Evolutionary conservation across 352 stramenopile species (phyloP).

Genomic region (Globisporangium splendens): DNA sequence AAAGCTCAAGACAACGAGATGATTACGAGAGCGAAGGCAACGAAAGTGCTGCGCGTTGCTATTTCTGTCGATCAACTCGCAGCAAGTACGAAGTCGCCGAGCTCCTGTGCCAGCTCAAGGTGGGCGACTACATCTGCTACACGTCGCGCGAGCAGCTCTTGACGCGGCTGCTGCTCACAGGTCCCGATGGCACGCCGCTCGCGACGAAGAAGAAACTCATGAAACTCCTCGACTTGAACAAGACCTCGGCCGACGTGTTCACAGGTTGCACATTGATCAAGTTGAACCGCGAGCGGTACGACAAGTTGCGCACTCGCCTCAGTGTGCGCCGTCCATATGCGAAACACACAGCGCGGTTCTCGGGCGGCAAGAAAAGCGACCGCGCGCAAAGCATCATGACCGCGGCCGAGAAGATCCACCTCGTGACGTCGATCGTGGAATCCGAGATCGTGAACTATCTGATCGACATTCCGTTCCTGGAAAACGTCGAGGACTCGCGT

Average conservation of each 20-base stretch:
- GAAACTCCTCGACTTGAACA: slow-evolving; percentile 57
- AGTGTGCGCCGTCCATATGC: slow-evolving; percentile 18
- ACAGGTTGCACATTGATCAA: slow-evolving; percentile 57
- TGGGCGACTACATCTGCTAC: slow-evolving; percentile 59
- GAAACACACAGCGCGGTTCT: slow-evolving; percentile 59
- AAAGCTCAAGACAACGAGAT: too few relatives aligned
- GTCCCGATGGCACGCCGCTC: slow-evolving; percentile 15
- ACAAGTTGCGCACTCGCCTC: slow-evolving; percentile 32
- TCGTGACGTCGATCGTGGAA: slow-evolving; percentile 62
- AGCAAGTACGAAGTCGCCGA: slow-evolving; percentile 48
- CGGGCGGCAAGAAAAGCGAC: slow-evolving; percentile 19
- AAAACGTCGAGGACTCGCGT: slow-evolving; percentile 50
- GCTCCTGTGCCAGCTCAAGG: slow-evolving; percentile 51
- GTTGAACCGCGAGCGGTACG: slow-evolving; percentile 48
- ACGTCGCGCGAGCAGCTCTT: slow-evolving; percentile 45
- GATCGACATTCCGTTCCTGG: slow-evolving; percentile 62
- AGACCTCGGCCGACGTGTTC: slow-evolving; percentile 45
- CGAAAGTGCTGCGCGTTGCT: too few relatives aligned
- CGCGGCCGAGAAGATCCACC: slow-evolving; percentile 52
- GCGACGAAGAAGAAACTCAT: slow-evolving; percentile 50
- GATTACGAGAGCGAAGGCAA: too few relatives aligned
- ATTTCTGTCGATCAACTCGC: too few relatives aligned
- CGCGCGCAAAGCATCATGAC: slow-evolving; percentile 25
- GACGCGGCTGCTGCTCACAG: slow-evolving; percentile 29
- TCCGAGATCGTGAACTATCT: slow-evolving; percentile 68